Conservation (phyloP, 139 green algal genomes). For the Chlorella sp. region DNA sequence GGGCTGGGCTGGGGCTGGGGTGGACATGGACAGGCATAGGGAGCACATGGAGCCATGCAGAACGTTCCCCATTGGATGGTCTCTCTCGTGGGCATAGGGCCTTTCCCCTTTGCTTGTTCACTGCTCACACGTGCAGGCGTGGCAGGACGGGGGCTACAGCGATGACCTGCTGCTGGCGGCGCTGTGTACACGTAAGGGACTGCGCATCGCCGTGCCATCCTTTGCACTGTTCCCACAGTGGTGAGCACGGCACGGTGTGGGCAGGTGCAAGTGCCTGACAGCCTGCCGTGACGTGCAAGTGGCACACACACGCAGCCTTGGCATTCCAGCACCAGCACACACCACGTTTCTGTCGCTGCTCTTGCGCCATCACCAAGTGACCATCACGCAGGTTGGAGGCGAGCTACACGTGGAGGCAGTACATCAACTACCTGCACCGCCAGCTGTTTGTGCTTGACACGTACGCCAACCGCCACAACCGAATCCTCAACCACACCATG, state of each 20-base stretch:
- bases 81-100: no score
- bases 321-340: background rate
- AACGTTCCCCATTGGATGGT: no score
- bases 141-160: constrained; percentile 70
- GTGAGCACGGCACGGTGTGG: constrained; percentile 13
- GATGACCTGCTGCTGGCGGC: constrained; percentile 84
- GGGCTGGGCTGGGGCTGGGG: background rate
- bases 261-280: background rate
- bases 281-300: background rate
- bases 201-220: constrained; percentile 57
- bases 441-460: constrained; percentile 94
- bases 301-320: no score
- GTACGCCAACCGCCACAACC: constrained; percentile 50
- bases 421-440: constrained; percentile 89
- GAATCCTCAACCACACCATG: constrained; percentile 58
- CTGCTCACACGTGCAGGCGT: background rate
- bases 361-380: no score
- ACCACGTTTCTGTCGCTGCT: background rate
- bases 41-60: no score
- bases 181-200: constrained; percentile 38
- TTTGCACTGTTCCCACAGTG: constrained; percentile 73
- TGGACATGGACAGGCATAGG: no score
- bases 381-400: constrained; percentile 24
- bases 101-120: background rate
- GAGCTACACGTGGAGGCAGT: constrained; percentile 33